These are phyloP conservation scores for Panaeolus cyanescens DNA, from an alignment of 768 basidiomycete species.

Conservation along the genomic window DNA sequence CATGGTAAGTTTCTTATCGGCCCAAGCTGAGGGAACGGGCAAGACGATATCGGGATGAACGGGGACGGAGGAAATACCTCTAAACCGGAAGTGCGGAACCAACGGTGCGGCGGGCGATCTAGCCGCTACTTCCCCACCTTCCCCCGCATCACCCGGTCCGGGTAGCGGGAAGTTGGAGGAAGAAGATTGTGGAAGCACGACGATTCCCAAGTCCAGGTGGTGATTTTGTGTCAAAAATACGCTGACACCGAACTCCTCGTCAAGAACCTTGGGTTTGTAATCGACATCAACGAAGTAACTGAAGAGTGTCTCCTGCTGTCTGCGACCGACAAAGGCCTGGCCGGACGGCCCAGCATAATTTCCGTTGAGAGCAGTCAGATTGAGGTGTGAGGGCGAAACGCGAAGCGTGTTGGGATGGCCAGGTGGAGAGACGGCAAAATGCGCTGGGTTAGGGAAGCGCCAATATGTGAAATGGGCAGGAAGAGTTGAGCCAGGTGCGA, in stretches of 20 bases:
- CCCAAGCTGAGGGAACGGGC: constrained; percentile 12
- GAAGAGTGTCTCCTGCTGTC: constrained; percentile 31
- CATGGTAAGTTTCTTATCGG: constrained; percentile 6
- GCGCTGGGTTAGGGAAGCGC: constrained; percentile 24
- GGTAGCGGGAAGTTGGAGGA: neutral
- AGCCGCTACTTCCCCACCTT: neutral
- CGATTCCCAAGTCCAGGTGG: constrained; percentile 17
- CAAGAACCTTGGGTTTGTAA: constrained; percentile 15
- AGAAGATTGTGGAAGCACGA: constrained; percentile 10
- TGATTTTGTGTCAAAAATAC: constrained; percentile 30
- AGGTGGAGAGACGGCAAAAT: constrained; percentile 22
- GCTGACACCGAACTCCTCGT: constrained; percentile 31
- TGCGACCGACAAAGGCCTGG: constrained; percentile 29
- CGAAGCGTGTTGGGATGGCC: constrained; percentile 20
- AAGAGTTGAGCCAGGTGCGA: constrained; percentile 19
- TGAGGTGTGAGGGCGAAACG: constrained; percentile 24
- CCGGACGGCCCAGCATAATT: constrained; percentile 24
- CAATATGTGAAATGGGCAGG: constrained; percentile 30
- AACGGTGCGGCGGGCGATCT: neutral
- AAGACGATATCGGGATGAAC: constrained; percentile 11
- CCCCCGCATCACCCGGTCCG: neutral
- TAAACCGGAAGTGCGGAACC: constrained; percentile 14
- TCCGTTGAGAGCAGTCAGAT: constrained; percentile 29
- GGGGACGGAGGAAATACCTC: constrained; percentile 11
- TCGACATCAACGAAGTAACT: constrained; percentile 24